A percentile compares a stretch with the other conserved stretches of the same genome.
Conservation (phyloP, 345 rosid species). For the Dovyalis caffra region DNA sequence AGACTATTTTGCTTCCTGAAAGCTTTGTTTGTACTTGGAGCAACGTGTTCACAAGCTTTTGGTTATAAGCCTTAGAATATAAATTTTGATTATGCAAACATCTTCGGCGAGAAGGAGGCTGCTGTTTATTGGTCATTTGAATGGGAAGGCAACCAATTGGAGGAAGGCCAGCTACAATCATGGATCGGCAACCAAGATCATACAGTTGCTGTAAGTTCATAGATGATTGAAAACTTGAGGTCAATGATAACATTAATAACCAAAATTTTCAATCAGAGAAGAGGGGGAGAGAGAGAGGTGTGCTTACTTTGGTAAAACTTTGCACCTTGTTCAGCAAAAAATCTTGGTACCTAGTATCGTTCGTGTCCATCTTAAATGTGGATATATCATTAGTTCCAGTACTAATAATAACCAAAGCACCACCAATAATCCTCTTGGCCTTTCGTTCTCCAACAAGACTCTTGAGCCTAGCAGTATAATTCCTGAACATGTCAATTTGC, state of each 20-base stretch:
- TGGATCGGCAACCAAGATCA: conserved; percentile 42
- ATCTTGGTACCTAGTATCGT: conserved; percentile 43
- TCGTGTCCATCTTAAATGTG: not conserved
- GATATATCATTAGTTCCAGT: no score
- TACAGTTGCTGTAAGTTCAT: conserved; percentile 41
- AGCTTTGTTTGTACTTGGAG: conserved; percentile 32
- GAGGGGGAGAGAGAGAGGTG: no score
- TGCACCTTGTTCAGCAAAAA: conserved; percentile 36
- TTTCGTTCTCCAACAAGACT: no score
- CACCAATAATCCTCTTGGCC: no score
- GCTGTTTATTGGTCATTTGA: conserved; percentile 39
- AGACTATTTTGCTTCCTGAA: conserved; percentile 40
- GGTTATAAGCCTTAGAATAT: conserved; percentile 46
- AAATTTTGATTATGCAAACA: conserved; percentile 52
- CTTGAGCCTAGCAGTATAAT: no score
- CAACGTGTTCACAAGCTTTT: conserved; percentile 40
- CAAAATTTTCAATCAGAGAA: no score
- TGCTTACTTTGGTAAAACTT: conserved; percentile 41
- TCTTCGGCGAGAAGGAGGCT: conserved; percentile 5
- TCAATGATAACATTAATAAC: no score
- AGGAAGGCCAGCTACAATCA: conserved; percentile 51
- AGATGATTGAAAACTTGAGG: not conserved
- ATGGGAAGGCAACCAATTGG: conserved; percentile 69
- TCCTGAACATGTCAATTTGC: no score
- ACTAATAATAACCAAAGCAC: no score